Evolutionary conservation across 371 early-diverging fungal genomes (phyloP).

Genomic region (Dinochytrium kinnereticum): DNA sequence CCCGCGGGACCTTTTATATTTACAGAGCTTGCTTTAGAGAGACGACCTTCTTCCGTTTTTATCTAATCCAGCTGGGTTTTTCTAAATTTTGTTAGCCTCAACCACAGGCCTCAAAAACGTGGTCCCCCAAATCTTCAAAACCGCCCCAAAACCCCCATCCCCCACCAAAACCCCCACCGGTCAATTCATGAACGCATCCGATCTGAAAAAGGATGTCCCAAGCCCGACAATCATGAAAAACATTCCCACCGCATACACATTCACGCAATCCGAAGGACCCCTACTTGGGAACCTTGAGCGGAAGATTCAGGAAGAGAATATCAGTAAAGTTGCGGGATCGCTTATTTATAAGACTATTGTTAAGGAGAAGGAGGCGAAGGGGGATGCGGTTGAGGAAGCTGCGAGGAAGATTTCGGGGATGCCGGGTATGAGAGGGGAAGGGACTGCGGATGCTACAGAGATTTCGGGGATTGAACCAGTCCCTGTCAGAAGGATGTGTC

Average conservation of each 20-base stretch:
- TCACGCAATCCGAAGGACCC: not conserved
- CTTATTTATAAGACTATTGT: not conserved
- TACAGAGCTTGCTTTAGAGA: too few relatives aligned
- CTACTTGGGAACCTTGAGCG: not conserved
- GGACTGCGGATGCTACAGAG: not conserved
- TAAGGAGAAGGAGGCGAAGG: not conserved
- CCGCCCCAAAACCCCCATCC: not conserved
- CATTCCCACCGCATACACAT: not conserved
- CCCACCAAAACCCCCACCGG: not conserved
- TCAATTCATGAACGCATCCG: not conserved
- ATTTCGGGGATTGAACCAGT: conserved; percentile 1
- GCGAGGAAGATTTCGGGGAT: conserved; percentile 2
- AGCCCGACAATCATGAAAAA: conserved; percentile 8
- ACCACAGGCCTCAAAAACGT: not conserved
- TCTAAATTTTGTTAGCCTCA: not conserved
- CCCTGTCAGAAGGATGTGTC: not conserved
- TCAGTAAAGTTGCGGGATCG: conserved; percentile 6
- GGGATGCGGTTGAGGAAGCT: not conserved
- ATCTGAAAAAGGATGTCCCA: not conserved
- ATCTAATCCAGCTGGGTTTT: too few relatives aligned
- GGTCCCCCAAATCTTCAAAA: conserved; percentile 7
- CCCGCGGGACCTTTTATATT: too few relatives aligned
- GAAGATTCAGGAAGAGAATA: not conserved
- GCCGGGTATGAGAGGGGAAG: conserved; percentile 8
- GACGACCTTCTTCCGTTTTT: too few relatives aligned